Evolutionary conservation across 2,329 filamentous ascomycete genomes (phyloP), one percentile per base, ranked within the genome.

Genomic region (Diaporthe sp.): DNA sequence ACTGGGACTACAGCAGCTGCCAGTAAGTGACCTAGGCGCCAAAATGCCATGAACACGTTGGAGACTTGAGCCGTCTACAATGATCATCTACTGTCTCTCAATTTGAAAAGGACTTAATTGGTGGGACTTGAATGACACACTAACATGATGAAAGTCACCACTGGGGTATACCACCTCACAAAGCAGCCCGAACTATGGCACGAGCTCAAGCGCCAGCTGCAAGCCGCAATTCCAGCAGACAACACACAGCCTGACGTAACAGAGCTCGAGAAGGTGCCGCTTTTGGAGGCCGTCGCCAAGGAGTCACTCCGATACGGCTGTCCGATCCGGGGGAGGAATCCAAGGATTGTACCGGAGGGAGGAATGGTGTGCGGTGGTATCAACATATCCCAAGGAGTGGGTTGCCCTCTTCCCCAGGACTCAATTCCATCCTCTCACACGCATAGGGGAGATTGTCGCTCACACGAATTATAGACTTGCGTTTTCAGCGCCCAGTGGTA

Each of bases 171-270:
- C 25, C 61, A 65, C 25, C 61, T 65, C 25, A 65, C 61, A 65
- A 65, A 49, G 25, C 61, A 65, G 42, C 61, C 61, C 28, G 42
- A 65, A 25, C 42, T 65, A 28, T 65, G 60, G 60, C 60, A 13
- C n/a, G 60, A 65, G 60, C 60, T 65, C 60, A 65, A 65, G 39
- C 60, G 60, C 25, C 60, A 65, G 39, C 39, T 65, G 39, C 60
- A 15, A 12, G 60, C 39, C 25, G 60, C 60, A 15, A 65, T 65
- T 46, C 60, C 60, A 28, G 42, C 42, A 46, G 61, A 34, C 9
- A 65, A 49, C 28, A 49, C 61, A 31, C n/a, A 46, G 9, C 42
- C 61, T 9, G 61, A 65, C 25, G 39, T 65, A 1, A 44, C 61
- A 13, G 61, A 67, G 19, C 44, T 67, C 28, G 61, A 67, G 28